Evolutionary conservation across 2,329 filamentous ascomycete species (phyloP).

Genomic region (Phaeosphaeria sp.): DNA sequence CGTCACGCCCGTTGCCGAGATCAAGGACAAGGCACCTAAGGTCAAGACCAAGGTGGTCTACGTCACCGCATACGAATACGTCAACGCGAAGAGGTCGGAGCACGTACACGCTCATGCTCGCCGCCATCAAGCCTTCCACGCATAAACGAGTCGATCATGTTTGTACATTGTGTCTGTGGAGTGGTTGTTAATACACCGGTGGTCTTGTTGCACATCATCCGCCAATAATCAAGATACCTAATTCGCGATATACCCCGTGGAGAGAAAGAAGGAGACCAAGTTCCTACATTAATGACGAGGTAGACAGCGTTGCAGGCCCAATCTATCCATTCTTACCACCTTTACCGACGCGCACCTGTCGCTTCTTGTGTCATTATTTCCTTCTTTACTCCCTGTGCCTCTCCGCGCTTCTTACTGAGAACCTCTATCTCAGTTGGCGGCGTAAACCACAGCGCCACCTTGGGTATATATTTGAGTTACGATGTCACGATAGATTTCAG

Average conservation of each 20-base stretch:
- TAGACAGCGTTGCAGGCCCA: conserved; percentile 48
- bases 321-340: conserved; percentile 40
- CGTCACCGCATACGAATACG: conserved; percentile 39
- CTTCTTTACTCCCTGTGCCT: conserved; percentile 14
- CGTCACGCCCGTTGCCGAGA: conserved; percentile 28
- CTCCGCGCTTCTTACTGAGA: conserved; percentile 9
- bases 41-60: conserved; percentile 42
- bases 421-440: neutral
- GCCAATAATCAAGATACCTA: conserved; percentile 36
- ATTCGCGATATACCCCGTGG: conserved; percentile 37
- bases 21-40: conserved; percentile 11
- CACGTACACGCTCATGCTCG: conserved; percentile 39
- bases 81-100: conserved; percentile 45
- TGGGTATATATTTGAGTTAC: conserved; percentile 34
- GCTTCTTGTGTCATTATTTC: conserved; percentile 32
- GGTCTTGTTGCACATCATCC: conserved; percentile 27
- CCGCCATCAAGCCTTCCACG: conserved; percentile 42
- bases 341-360: conserved; percentile 34
- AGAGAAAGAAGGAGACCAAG: conserved; percentile 28
- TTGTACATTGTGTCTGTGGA: conserved; percentile 6
- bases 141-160: conserved; percentile 30
- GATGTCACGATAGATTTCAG: conserved; percentile 43
- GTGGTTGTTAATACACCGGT: conserved; percentile 19
- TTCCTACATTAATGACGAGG: conserved; percentile 42
- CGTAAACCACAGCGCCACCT: conserved; percentile 15